Percentiles rank a stretch among this genome's conserved stretches.
These are phyloP conservation scores for Agaricales sp. DNA, from an alignment of 1,284 basidiomycete genomes.

Conservation along the genomic window DNA sequence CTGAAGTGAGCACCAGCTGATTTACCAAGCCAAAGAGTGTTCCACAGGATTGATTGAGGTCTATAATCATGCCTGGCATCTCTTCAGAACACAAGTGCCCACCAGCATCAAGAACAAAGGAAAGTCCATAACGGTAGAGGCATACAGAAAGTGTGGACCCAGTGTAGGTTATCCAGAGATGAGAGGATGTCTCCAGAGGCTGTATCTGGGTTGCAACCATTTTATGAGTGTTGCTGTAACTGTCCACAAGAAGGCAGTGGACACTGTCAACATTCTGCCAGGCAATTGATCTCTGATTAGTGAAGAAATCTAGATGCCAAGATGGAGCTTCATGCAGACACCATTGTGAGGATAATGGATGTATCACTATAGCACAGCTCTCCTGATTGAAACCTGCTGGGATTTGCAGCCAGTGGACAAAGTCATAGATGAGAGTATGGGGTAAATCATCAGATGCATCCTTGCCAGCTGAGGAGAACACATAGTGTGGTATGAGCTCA, in stretches of 20 bases:
- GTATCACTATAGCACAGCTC: background rate
- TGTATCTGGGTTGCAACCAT: conserved; percentile 21
- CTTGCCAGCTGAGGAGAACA: conserved; percentile 11
- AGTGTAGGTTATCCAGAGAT: no score
- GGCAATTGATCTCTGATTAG: background rate
- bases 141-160: no score
- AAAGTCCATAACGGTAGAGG: no score
- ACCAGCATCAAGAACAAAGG: no score
- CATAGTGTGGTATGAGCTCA: conserved; percentile 26
- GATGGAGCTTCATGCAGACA: background rate
- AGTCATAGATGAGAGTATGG: conserved; percentile 18
- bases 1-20: conserved; percentile 27
- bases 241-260: conserved; percentile 16
- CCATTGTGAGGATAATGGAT: background rate
- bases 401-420: conserved; percentile 24
- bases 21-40: conserved; percentile 28
- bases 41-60: conserved; percentile 20
- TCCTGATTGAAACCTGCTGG: background rate
- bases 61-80: background rate
- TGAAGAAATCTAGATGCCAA: background rate
- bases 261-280: background rate
- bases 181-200: conserved; percentile 18
- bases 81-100: no score
- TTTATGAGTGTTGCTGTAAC: conserved; percentile 20
- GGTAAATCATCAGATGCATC: conserved; percentile 27